Percentiles rank a stretch among this genome's conserved stretches.
Evolutionary conservation across 1,139 yeast species (phyloP).

Genomic region (Blastobotrys arbuscula): DNA sequence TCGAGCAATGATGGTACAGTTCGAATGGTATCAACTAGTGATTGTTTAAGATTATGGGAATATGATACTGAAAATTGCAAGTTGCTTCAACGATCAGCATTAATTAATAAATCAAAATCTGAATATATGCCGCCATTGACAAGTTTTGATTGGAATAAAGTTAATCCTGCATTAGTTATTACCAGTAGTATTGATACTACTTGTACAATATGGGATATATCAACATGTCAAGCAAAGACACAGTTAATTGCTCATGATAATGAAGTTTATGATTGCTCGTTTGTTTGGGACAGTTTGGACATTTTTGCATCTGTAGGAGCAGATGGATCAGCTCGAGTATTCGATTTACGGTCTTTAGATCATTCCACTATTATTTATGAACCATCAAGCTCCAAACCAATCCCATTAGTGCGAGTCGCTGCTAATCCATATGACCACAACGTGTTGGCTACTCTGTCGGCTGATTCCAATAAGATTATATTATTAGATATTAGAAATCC

Average conservation of each 20-base stretch:
- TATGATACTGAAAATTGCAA: constrained; percentile 38
- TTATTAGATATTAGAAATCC: constrained; percentile 85
- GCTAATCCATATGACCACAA: constrained; percentile 77
- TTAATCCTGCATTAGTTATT: constrained; percentile 64
- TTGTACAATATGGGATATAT: constrained; percentile 91
- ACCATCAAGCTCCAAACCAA: constrained; percentile 42
- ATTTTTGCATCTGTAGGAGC: constrained; percentile 91
- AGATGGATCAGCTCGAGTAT: constrained; percentile 90
- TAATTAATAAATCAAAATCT: constrained; percentile 37
- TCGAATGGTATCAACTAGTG: constrained; percentile 63
- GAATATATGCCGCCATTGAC: constrained; percentile 56
- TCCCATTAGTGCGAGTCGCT: constrained; percentile 67
- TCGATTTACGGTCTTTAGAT: constrained; percentile 82
- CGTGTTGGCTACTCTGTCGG: constrained; percentile 76
- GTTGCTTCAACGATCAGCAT: constrained; percentile 38
- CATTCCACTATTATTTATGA: constrained; percentile 95
- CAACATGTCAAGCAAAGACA: constrained; percentile 73
- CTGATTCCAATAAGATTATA: constrained; percentile 59
- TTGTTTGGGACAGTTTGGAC: constrained; percentile 67
- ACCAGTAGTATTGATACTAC: constrained; percentile 94
- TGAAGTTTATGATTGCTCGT: constrained; percentile 90
- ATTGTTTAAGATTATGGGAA: constrained; percentile 63
- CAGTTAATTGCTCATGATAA: constrained; percentile 95
- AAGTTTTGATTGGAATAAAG: constrained; percentile 86
- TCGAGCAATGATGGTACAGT: constrained; percentile 20